Conservation (phyloP, 352 stramenopile species). For the Phytopythium chamaehyphon region DNA sequence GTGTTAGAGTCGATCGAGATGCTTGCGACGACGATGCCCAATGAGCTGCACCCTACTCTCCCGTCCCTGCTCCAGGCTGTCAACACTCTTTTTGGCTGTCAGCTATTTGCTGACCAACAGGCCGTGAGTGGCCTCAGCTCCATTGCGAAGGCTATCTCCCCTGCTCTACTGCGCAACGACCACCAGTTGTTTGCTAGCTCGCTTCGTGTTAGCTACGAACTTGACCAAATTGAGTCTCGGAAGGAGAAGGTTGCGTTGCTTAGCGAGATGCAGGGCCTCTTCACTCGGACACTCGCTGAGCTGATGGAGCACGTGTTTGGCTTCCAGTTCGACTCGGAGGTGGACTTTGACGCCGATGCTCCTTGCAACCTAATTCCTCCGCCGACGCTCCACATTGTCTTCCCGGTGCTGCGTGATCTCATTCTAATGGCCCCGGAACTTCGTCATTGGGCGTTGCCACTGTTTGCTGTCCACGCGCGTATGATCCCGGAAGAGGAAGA, state of each 20-base stretch:
- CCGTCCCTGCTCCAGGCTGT: constrained; percentile 58
- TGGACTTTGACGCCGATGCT: constrained; percentile 63
- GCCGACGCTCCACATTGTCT: constrained; percentile 75
- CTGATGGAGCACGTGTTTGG: constrained; percentile 81
- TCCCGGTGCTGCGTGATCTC: constrained; percentile 62
- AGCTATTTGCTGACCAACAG: constrained; percentile 34
- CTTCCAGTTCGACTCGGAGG: constrained; percentile 76
- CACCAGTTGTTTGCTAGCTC: constrained; percentile 60
- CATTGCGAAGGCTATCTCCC: constrained; percentile 59
- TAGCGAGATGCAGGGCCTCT: constrained; percentile 37
- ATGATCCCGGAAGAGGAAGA: constrained; percentile 88
- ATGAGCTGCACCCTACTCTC: constrained; percentile 73
- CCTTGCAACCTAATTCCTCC: constrained; percentile 66
- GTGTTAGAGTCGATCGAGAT: constrained; percentile 66
- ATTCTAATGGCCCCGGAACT: constrained; percentile 45
- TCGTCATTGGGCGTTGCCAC: constrained; percentile 61
- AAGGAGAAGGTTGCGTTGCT: constrained; percentile 37
- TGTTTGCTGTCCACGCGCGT: constrained; percentile 74
- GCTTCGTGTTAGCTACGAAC: constrained; percentile 46
- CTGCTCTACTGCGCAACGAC: constrained; percentile 54
- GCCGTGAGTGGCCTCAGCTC: constrained; percentile 20
- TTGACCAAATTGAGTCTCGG: constrained; percentile 32
- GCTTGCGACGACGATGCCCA: constrained; percentile 41
- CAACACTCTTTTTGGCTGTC: constrained; percentile 47
- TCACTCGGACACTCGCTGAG: constrained; percentile 49